These are phyloP conservation scores for Chamaenerion angustifolium DNA, from an alignment of 345 rosid genomes.

Conservation along the genomic window DNA sequence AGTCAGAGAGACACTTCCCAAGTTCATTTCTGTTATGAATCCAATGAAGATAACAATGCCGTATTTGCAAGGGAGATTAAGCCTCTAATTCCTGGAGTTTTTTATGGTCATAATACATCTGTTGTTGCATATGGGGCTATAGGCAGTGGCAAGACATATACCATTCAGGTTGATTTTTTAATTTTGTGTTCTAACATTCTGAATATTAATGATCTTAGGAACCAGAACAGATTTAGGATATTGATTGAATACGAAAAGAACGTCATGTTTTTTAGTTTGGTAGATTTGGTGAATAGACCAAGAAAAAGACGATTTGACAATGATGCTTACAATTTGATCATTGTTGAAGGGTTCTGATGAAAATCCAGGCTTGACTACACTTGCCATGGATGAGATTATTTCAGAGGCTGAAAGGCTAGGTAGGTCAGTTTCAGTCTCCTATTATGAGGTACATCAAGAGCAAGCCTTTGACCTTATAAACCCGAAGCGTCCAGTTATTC, in stretches of 20 bases:
- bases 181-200: not conserved
- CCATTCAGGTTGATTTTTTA: conserved; percentile 32
- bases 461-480: conserved; percentile 36
- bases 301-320: no score
- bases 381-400: conserved; percentile 35
- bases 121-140: conserved; percentile 63
- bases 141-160: conserved; percentile 44
- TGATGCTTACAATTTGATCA: not conserved
- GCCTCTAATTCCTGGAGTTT: conserved; percentile 35
- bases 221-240: no score
- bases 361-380: conserved; percentile 32
- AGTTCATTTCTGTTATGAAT: conserved; percentile 43
- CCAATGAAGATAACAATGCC: conserved; percentile 19
- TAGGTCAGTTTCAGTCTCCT: conserved; percentile 22
- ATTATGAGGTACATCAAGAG: conserved; percentile 43
- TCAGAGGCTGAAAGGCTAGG: conserved; percentile 25
- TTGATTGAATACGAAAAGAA: no score
- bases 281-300: no score
- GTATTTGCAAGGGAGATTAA: conserved; percentile 42
- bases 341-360: conserved; percentile 39
- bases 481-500: conserved; percentile 29
- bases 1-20: conserved; percentile 37
- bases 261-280: no score
- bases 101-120: conserved; percentile 41
- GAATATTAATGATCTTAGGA: not conserved